phyloP scores from a whole-genome alignment of 257 asterid genomes.

The Solanum megistacrolobum region DNA sequence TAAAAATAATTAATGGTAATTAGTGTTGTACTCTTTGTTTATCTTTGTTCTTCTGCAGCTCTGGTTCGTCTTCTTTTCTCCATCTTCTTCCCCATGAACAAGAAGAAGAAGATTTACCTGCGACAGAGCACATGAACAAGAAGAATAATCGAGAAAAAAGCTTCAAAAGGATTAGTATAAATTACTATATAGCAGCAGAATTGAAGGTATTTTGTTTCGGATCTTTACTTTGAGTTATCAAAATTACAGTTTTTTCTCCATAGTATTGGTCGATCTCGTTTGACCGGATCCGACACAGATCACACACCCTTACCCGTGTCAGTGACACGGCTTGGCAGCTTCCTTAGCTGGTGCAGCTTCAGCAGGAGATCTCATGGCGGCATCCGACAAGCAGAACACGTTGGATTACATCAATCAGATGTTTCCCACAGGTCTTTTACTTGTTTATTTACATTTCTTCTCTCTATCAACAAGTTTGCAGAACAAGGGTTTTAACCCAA shows the following conservation, averaged over 20 bases:
- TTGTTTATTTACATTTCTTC: background rate
- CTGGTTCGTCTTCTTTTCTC: background rate
- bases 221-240: background rate
- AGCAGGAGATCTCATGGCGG: slow-evolving; percentile 19
- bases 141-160: background rate
- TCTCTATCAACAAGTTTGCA: background rate
- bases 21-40: background rate
- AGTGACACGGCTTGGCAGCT: background rate
- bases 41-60: background rate
- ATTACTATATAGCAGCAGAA: background rate
- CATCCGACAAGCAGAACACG: slow-evolving; percentile 75
- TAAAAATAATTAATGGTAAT: too few species aligned
- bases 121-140: background rate
- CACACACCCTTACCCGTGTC: background rate
- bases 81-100: background rate
- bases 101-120: background rate
- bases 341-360: background rate
- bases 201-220: background rate
- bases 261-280: background rate
- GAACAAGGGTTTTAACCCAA: background rate
- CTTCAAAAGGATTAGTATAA: background rate
- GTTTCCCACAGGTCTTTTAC: slow-evolving; percentile 77
- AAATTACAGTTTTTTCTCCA: background rate
- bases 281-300: background rate
- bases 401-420: slow-evolving; percentile 94